Percentiles rank a stretch among this genome's conserved stretches.
Conservation (phyloP, 208 protist species). For the Acanthamoeba castellanii region DNA sequence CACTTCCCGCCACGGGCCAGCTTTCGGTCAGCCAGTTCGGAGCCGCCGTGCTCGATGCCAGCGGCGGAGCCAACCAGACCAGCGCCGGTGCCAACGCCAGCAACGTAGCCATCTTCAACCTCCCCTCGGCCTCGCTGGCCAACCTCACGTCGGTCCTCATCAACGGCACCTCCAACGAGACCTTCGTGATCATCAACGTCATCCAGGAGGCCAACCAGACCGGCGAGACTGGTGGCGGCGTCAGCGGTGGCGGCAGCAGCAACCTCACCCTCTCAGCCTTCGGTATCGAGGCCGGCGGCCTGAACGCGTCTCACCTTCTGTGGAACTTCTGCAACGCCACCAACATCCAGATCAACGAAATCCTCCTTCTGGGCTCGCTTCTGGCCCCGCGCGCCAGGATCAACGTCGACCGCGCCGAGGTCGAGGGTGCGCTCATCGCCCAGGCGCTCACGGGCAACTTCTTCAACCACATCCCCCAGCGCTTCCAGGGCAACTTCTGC, state of each 20-base stretch:
- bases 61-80: neutral
- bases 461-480: slow-evolving; percentile 29
- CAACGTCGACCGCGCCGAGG: neutral
- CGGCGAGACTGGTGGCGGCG: neutral
- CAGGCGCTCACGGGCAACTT: neutral
- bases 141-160: slow-evolving; percentile 2
- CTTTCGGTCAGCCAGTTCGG: neutral
- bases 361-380: neutral
- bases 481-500: slow-evolving; percentile 24
- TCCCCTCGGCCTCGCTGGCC: neutral
- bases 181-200: slow-evolving; percentile 10
- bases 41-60: neutral
- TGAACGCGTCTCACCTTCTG: neutral
- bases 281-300: neutral
- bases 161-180: neutral
- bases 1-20: neutral
- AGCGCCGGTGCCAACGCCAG: neutral
- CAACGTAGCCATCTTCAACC: slow-evolving; percentile 15
- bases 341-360: neutral
- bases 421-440: slow-evolving; percentile 33
- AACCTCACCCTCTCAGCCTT: neutral
- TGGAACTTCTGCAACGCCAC: slow-evolving; percentile 38
- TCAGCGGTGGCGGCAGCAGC: neutral
- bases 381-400: neutral
- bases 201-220: neutral